Base-by-base conservation (phyloP, 2,329 filamentous ascomycete species). In the Tetracladium maxilliforme region DNA sequence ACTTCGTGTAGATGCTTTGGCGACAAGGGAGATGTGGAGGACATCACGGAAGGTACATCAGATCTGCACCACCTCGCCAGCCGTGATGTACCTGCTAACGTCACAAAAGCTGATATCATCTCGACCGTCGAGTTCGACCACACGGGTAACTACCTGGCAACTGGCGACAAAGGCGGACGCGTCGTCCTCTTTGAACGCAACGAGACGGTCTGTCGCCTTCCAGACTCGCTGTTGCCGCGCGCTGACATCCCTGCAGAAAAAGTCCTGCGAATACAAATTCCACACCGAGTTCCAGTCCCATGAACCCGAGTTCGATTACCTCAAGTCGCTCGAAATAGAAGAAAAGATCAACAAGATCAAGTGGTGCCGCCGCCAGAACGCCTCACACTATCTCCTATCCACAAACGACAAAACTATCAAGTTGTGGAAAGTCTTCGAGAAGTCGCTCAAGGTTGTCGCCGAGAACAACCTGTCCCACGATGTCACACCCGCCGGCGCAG, bases 291-390 rank as follows among this genome's bases (percentile, higher is more conserved):
- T 98, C 45, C 90, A 98, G 61, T 98, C 90, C 42, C 90, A 98
- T 60, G 90, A 98, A 51, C 90, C 90, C 35, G 90, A 98, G 56
- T 98, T 98, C 54, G 90, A 98, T 55, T 98, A 98, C 52, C 71
- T 98, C 38, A 98, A 98, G 58, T 98, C 90, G 17, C 69, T 98
- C 41, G 90, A 98, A 57, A 98, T 98, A 47, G 90, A 98, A 66
- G 90, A 98, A 58, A 98, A 98, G 63, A 98, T 98, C 68, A 98
- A 98, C 69, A 98, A 98, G 66, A 98, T 98, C 61, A 98, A 95
- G 56, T 98, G 90, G 90, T 98, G 90, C 54, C 76, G 80, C 48
- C 77, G 90, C 56, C 87, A 95, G 57, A 98, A 98, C 64, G 81
- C 87, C 33, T 95, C 90, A 28, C 90, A 98, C 59, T 98, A 93